A percentile compares a stretch with the other conserved stretches of the same genome.
These are phyloP conservation scores for Talaromyces nanjingensis DNA, from an alignment of 495 filamentous ascomycete species.

Conservation along the genomic window DNA sequence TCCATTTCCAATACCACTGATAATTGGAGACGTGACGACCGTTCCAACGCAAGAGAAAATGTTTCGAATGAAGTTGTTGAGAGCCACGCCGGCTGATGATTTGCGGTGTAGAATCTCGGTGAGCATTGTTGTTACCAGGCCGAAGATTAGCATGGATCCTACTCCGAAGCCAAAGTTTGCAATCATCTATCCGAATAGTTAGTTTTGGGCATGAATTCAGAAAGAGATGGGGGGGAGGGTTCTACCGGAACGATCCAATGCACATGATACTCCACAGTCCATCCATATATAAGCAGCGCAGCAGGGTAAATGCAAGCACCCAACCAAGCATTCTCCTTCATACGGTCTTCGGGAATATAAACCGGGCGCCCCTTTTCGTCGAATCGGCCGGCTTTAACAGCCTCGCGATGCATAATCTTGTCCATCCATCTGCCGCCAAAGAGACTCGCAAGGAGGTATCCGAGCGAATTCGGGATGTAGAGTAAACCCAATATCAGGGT, in stretches of 20 bases:
- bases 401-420: constrained; percentile 79
- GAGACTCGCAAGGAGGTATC: constrained; percentile 66
- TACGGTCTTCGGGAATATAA: constrained; percentile 78
- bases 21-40: constrained; percentile 67
- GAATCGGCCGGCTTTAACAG: constrained; percentile 60
- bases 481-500: constrained; percentile 69
- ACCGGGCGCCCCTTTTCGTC: constrained; percentile 63
- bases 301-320: constrained; percentile 68
- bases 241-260: constrained; percentile 59
- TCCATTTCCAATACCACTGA: constrained; percentile 76
- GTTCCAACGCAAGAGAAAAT: constrained; percentile 76
- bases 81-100: constrained; percentile 69
- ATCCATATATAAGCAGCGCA: constrained; percentile 62
- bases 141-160: constrained; percentile 85
- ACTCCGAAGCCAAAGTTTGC: constrained; percentile 86
- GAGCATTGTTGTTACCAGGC: constrained; percentile 70
- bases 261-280: constrained; percentile 51
- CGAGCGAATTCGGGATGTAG: constrained; percentile 75
- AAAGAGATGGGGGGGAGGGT: not conserved
- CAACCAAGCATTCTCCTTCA: constrained; percentile 84
- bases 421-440: constrained; percentile 86
- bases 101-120: constrained; percentile 84
- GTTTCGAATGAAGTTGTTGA: constrained; percentile 73
- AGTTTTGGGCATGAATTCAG: not conserved
- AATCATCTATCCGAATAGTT: constrained; percentile 41